Percentiles rank a stretch among this genome's conserved stretches.
phyloP scores from a whole-genome alignment of 2,329 filamentous ascomycete species.

The Ophiosphaerella korrae region DNA sequence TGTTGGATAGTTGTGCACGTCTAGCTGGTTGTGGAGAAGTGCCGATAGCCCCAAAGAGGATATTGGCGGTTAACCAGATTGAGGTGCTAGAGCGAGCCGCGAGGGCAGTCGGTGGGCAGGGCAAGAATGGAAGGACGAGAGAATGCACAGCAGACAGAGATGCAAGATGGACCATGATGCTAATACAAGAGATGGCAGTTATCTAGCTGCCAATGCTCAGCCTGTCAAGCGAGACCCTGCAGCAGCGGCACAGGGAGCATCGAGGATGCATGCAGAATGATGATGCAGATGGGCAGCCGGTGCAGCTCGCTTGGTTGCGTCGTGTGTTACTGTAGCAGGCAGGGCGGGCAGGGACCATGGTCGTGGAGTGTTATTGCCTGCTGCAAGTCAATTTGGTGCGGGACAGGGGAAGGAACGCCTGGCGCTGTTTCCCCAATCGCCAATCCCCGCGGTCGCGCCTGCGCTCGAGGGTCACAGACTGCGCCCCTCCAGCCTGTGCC shows the following conservation, averaged over 20 bases:
- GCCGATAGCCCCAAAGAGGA: conserved; percentile 5
- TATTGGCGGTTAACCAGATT: conserved; percentile 10
- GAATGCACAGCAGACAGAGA: not conserved
- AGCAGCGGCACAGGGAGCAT: not conserved
- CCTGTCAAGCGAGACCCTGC: conserved; percentile 6
- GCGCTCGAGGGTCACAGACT: too few relatives aligned
- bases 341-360: too few relatives aligned
- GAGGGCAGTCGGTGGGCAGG: not conserved
- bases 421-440: too few relatives aligned
- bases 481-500: too few relatives aligned
- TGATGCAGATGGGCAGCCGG: not conserved
- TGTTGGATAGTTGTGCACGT: conserved; percentile 7
- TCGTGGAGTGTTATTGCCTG: too few relatives aligned
- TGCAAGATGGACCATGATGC: too few relatives aligned
- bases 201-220: too few relatives aligned
- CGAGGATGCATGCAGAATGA: not conserved
- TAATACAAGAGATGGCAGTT: too few relatives aligned
- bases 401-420: too few relatives aligned
- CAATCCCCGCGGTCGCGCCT: too few relatives aligned
- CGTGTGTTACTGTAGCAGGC: too few relatives aligned
- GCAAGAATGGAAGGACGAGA: not conserved
- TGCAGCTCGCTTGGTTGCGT: not conserved
- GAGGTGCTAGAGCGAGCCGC: conserved; percentile 10
- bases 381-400: too few relatives aligned
- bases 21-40: conserved; percentile 12